phyloP scores from a whole-genome alignment of 371 early-diverging fungal species.

The Circinella minor region DNA sequence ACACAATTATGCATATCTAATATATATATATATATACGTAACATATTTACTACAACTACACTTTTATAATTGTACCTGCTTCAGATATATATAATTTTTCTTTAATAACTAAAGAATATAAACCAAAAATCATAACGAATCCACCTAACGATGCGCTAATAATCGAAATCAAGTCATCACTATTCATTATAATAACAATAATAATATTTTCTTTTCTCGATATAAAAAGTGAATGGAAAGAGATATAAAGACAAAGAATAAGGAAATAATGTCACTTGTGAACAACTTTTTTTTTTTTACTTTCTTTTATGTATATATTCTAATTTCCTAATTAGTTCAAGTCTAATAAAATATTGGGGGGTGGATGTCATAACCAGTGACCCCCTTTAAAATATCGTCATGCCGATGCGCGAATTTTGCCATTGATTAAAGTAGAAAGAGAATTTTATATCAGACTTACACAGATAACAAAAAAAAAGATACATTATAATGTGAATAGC shows the following conservation, averaged over 20 bases:
- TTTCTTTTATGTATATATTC: no score
- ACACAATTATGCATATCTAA: not conserved
- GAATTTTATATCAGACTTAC: no score
- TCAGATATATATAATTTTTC: conserved; percentile 87
- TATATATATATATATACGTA: not conserved
- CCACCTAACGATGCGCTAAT: conserved; percentile 63
- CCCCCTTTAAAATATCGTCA: not conserved
- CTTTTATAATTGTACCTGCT: conserved; percentile 61
- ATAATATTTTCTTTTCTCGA: not conserved
- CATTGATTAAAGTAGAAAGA: not conserved
- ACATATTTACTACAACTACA: not conserved
- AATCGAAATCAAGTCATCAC: conserved; percentile 30
- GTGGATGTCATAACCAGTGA: not conserved
- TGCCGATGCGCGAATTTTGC: not conserved
- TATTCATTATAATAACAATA: conserved; percentile 3
- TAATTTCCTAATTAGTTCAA: not conserved
- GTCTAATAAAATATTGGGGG: not conserved
- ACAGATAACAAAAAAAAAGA: no score
- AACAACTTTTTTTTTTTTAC: not conserved
- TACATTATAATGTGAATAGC: no score
- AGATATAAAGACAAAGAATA: not conserved
- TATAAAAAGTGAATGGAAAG: not conserved
- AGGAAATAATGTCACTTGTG: not conserved
- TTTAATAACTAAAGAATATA: conserved; percentile 84
- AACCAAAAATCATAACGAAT: conserved; percentile 79